Percentiles rank a stretch among this genome's conserved stretches.
phyloP scores from a whole-genome alignment of 2,329 filamentous ascomycete species.

The Arthrobotrys musiformis region DNA sequence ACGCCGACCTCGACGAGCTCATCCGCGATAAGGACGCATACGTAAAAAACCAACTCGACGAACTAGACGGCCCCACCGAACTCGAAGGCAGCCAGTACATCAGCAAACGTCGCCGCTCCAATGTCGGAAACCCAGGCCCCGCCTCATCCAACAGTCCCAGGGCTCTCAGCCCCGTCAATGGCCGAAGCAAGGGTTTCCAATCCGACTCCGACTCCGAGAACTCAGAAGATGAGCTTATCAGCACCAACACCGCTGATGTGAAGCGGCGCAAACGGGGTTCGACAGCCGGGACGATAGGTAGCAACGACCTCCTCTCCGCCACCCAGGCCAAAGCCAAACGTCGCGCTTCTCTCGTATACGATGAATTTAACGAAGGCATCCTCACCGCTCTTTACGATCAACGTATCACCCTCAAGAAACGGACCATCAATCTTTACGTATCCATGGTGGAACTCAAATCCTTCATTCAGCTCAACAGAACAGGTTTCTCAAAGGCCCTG shows the following conservation, averaged over 20 bases:
- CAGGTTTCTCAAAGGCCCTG: conserved; percentile 92
- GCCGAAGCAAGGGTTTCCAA: conserved; percentile 23
- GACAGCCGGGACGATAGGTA: conserved; percentile 34
- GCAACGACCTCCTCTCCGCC: conserved; percentile 40
- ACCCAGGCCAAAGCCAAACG: conserved; percentile 24
- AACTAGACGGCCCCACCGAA: conserved; percentile 44
- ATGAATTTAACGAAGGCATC: conserved; percentile 82
- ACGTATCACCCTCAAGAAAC: conserved; percentile 90
- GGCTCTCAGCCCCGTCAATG: conserved; percentile 29
- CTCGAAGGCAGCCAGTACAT: conserved; percentile 41
- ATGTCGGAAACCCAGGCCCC: background rate
- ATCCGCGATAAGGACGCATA: conserved; percentile 77
- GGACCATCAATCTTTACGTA: conserved; percentile 86
- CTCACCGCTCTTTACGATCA: conserved; percentile 74
- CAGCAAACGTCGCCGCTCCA: conserved; percentile 18
- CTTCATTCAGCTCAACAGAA: conserved; percentile 94
- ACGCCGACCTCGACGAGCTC: conserved; percentile 81
- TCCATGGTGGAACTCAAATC: conserved; percentile 94
- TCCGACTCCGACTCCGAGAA: conserved; percentile 51
- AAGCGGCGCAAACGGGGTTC: conserved; percentile 38
- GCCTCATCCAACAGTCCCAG: conserved; percentile 26
- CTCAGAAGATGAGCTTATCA: conserved; percentile 52
- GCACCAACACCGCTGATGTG: conserved; percentile 1
- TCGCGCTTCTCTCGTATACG: conserved; percentile 67
- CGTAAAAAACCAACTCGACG: conserved; percentile 69